phyloP scores from a whole-genome alignment of 371 early-diverging fungal species.

The Mucor indicus region DNA sequence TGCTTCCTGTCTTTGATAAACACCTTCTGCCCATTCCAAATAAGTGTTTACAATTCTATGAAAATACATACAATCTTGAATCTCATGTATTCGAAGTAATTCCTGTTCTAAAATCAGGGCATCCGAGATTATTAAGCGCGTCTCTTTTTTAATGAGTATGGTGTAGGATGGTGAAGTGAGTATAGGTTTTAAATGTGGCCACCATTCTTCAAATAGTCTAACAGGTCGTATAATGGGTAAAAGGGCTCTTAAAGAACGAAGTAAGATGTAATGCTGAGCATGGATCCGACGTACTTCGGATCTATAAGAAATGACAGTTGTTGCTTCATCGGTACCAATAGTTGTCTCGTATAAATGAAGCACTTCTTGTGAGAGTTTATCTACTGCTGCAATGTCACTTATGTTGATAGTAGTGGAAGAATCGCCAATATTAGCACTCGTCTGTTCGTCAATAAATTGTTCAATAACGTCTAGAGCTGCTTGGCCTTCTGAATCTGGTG shows the following conservation, averaged over 20 bases:
- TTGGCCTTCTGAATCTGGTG: slow-evolving; percentile 33
- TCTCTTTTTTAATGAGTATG: slow-evolving; percentile 32
- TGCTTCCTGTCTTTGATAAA: slow-evolving; percentile 23
- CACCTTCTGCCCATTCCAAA: slow-evolving; percentile 28
- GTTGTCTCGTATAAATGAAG: slow-evolving; percentile 19
- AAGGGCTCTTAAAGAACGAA: slow-evolving; percentile 33
- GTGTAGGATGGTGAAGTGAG: slow-evolving; percentile 30
- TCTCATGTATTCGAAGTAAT: slow-evolving; percentile 1
- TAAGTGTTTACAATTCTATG: slow-evolving; percentile 31
- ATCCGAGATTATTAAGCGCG: slow-evolving; percentile 31
- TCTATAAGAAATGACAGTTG: slow-evolving; percentile 22
- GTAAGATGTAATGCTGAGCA: slow-evolving; percentile 35
- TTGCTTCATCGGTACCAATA: slow-evolving; percentile 2
- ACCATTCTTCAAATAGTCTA: slow-evolving; percentile 37
- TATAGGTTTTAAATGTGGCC: slow-evolving; percentile 25
- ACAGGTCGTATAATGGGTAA: slow-evolving; percentile 31
- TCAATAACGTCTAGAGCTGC: slow-evolving; percentile 37
- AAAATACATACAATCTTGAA: slow-evolving; percentile 16
- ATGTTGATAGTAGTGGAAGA: slow-evolving; percentile 1
- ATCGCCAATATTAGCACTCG: slow-evolving; percentile 15
- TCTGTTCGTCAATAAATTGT: slow-evolving; percentile 35
- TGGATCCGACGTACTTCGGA: slow-evolving; percentile 22
- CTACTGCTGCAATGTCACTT: slow-evolving; percentile 24
- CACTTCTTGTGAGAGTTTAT: slow-evolving; percentile 39
- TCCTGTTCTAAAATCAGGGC: slow-evolving; percentile 34